phyloP scores from a whole-genome alignment of 768 basidiomycete species.

The Tulasnella sp. region DNA sequence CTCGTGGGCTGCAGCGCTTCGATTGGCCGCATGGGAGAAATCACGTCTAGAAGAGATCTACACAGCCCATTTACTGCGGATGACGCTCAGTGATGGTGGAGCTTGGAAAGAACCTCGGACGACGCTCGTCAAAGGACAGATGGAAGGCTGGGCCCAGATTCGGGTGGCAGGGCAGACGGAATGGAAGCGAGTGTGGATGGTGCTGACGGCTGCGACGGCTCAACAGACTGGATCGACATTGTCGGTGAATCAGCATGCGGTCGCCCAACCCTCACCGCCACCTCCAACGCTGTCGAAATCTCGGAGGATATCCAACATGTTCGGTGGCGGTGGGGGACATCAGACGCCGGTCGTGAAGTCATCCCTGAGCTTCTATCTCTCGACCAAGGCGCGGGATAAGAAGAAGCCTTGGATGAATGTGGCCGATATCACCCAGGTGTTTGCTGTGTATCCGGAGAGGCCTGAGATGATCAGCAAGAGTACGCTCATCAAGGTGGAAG shows the following conservation, averaged over 20 bases:
- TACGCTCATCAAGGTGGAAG: constrained; percentile 88
- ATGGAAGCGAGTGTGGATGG: constrained; percentile 88
- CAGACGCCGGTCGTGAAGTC: constrained; percentile 25
- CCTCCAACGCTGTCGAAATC: constrained; percentile 28
- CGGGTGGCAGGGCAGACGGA: constrained; percentile 95
- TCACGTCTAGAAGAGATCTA: constrained; percentile 93
- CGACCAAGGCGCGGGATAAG: constrained; percentile 60
- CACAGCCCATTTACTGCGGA: constrained; percentile 84
- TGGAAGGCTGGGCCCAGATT: constrained; percentile 87
- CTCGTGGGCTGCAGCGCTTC: constrained; percentile 86
- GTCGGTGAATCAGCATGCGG: constrained; percentile 4
- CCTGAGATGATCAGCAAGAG: constrained; percentile 81
- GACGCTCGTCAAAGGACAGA: constrained; percentile 54
- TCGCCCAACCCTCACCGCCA: neutral
- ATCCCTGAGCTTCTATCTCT: constrained; percentile 46
- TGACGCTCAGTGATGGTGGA: constrained; percentile 42
- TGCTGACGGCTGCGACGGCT: constrained; percentile 36
- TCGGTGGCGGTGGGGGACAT: constrained; percentile 32
- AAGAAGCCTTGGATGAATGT: constrained; percentile 64
- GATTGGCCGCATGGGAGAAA: constrained; percentile 90
- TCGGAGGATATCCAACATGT: constrained; percentile 58
- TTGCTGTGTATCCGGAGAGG: constrained; percentile 93
- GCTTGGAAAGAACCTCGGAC: constrained; percentile 40
- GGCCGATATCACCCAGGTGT: constrained; percentile 64
- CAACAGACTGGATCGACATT: neutral